Conservation (phyloP, 345 rosid species). For the Rhodomyrtus tomentosa region DNA sequence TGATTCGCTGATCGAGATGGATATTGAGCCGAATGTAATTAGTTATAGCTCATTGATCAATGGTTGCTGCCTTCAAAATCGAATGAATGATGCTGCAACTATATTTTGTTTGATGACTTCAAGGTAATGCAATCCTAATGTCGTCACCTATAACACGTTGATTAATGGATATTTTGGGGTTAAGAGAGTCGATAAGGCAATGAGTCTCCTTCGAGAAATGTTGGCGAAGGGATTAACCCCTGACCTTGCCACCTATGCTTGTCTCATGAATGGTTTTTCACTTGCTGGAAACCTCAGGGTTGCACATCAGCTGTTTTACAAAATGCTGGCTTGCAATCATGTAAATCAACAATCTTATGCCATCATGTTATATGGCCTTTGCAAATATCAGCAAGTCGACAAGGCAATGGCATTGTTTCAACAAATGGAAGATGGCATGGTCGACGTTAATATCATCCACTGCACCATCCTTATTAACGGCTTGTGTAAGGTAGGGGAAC, state of each 20-base stretch:
- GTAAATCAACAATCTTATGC: not conserved
- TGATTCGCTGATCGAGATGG: not conserved
- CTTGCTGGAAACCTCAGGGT: not conserved
- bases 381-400: not conserved
- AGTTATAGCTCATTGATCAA: not conserved
- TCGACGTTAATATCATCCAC: not conserved
- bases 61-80: not conserved
- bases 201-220: not conserved
- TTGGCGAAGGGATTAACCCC: not conserved
- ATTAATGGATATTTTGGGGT: not conserved
- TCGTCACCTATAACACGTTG: not conserved
- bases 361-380: constrained; percentile 2
- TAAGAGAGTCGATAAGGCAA: not conserved
- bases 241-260: not conserved
- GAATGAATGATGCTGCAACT: not conserved
- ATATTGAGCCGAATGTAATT: not conserved
- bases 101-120: not conserved
- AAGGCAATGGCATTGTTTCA: constrained; percentile 2
- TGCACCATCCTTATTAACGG: not conserved
- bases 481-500: not conserved
- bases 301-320: not conserved
- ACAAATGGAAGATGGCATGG: not conserved
- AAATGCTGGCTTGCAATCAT: not conserved
- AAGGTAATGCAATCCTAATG: not conserved
- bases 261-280: constrained; percentile 1